phyloP scores from a whole-genome alignment of 192 early-diverging fungal species.

The Podila minutissima region DNA sequence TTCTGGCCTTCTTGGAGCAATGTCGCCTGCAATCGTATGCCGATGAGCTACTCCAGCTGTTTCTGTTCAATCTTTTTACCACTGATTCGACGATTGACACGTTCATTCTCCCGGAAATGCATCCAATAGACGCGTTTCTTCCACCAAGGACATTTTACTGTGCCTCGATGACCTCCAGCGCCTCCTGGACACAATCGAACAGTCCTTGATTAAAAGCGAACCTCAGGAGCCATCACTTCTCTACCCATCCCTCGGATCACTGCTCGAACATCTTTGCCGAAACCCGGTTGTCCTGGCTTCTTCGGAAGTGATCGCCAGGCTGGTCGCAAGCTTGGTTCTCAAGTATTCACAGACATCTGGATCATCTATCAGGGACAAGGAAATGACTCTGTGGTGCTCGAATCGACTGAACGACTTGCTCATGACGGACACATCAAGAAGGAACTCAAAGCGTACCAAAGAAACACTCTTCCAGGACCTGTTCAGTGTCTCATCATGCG shows the following conservation, averaged over 20 bases:
- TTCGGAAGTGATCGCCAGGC: neutral
- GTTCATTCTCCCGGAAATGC: neutral
- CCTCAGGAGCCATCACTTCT: neutral
- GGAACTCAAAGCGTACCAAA: no score
- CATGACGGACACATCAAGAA: no score
- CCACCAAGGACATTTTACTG: slow-evolving; percentile 4
- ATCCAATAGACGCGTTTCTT: slow-evolving; percentile 12
- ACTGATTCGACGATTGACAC: neutral
- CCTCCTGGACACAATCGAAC: slow-evolving; percentile 27
- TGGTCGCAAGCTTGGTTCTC: slow-evolving; percentile 6
- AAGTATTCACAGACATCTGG: slow-evolving; percentile 13
- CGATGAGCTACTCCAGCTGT: no score
- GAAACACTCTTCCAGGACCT: no score
- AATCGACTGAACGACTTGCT: neutral
- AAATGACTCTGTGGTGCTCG: neutral
- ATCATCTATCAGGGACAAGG: no score
- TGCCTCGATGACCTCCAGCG: slow-evolving; percentile 11
- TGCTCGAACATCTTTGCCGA: slow-evolving; percentile 15
- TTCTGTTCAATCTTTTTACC: no score
- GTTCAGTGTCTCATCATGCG: no score
- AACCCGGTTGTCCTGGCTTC: slow-evolving; percentile 20
- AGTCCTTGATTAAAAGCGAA: neutral
- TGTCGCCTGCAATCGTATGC: slow-evolving; percentile 21
- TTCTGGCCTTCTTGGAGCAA: slow-evolving; percentile 28
- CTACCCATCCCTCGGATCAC: slow-evolving; percentile 17